Evolutionary conservation across 2,329 filamentous ascomycete species (phyloP).

Genomic region (Didymella lethalis): DNA sequence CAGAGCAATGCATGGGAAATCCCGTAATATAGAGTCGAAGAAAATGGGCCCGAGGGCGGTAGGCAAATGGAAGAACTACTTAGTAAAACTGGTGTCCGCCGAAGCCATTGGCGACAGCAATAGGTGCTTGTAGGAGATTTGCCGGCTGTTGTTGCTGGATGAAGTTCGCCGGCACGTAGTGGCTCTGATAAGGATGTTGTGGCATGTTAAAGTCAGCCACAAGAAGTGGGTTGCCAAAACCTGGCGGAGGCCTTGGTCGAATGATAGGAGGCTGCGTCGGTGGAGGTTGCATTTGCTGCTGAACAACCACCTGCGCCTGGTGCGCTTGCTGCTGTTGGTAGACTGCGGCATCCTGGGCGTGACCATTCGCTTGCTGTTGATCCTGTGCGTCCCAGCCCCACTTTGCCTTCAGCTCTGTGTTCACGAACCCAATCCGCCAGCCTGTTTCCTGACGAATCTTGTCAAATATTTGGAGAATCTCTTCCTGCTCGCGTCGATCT

Average conservation of each 20-base stretch:
- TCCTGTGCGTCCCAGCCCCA: conserved; percentile 74
- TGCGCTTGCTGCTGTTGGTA: conserved; percentile 34
- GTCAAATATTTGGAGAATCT: conserved; percentile 79
- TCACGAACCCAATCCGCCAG: conserved; percentile 77
- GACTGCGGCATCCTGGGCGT: conserved; percentile 30
- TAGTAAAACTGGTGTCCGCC: conserved; percentile 33
- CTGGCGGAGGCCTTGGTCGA: conserved; percentile 52
- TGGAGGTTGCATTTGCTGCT: conserved; percentile 25
- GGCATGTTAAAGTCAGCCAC: conserved; percentile 78
- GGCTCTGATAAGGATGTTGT: conserved; percentile 81
- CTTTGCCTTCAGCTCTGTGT: conserved; percentile 73
- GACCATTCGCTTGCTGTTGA: conserved; percentile 38
- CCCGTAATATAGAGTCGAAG: conserved; percentile 14
- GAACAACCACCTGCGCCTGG: conserved; percentile 22
- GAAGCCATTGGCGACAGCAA: conserved; percentile 33
- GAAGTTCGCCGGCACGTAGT: conserved; percentile 76
- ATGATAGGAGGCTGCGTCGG: conserved; percentile 21
- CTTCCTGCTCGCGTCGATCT: conserved; percentile 75
- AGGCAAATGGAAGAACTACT: not conserved
- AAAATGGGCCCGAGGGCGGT: not conserved
- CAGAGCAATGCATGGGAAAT: conserved; percentile 7
- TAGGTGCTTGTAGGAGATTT: conserved; percentile 32
- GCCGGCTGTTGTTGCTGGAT: conserved; percentile 39
- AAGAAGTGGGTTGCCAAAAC: conserved; percentile 73
- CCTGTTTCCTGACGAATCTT: conserved; percentile 78